Base-by-base conservation (phyloP, 192 early-diverging fungal genomes). In the Phlyctochytrium planicorne region DNA sequence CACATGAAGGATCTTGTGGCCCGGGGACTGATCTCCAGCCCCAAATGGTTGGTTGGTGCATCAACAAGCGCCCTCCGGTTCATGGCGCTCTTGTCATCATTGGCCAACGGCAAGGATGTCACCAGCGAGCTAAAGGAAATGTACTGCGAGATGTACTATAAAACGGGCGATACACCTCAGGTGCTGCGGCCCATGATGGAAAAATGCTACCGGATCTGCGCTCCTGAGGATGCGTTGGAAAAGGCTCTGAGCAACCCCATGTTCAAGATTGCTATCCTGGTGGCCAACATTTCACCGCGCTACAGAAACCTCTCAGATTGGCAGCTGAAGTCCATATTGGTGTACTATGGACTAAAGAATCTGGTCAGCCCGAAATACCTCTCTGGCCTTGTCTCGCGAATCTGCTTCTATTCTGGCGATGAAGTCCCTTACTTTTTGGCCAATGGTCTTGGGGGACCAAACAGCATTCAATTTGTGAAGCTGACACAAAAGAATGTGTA, bases 21-120 rank as follows among this genome's bases (percentile, higher is more conserved):
- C 14, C 60, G 37, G 12, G 53, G 34, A 0, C 23, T 62, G 52
- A 23, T 78, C 29, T 0, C 30, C 3, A 40, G 56, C 23, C 3
- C 1, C 6, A 78, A 78, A 62, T 78, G 78, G 78, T 53, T 78
- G 33, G 68, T 80, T 10, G 30, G 78, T 25, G 69, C 62, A 24
- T 80, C 78, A 2, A 77, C 75, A 33, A 65, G 68, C 20, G 74
- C 78, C n/a, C 32, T 80, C 35, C 34, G 78, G 0, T 67, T 60
- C 24, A 30, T 69, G 33, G 78, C 78, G 14, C 59, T 78, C 1
- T 34, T 80, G 1, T 31, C 60, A 14, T 56, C 53, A 30, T 36
- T 78, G 2, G 65, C 66, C 1, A 57, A 30, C 37, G 53, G 59
- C 16, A 30, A 30, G 16, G 68, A 78, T 59, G 40, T 76, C 2